Evolutionary conservation across 176 grass and related monocot species (phyloP).

Genomic region (Oropetium thomaeum): DNA sequence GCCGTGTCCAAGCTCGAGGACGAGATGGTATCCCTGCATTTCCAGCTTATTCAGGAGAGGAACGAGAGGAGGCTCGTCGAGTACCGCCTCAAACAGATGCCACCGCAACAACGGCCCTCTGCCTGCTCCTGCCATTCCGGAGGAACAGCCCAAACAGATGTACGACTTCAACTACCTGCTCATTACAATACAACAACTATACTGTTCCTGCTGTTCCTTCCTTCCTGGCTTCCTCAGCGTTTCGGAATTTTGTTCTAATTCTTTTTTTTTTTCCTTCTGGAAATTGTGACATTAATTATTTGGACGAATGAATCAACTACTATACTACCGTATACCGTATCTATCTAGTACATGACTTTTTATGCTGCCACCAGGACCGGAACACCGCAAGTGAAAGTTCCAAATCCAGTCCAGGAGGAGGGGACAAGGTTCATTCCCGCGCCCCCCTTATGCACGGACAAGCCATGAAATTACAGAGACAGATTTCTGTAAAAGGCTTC

Average conservation of each 20-base stretch:
- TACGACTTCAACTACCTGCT: conserved; percentile 10
- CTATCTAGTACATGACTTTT: too few species aligned
- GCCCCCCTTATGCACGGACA: conserved; percentile 22
- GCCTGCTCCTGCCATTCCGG: conserved; percentile 37
- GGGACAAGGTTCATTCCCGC: conserved; percentile 12
- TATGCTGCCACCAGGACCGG: conserved; percentile 52
- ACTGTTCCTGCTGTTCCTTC: too few species aligned
- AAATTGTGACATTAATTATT: too few species aligned
- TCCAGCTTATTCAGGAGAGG: conserved; percentile 95
- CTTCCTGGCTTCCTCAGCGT: too few species aligned
- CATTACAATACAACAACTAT: too few species aligned
- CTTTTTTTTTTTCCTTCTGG: too few species aligned
- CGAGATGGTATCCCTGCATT: conserved; percentile 78
- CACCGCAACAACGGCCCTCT: conserved; percentile 23
- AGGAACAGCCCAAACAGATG: conserved; percentile 10
- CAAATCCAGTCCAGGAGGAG: too few species aligned
- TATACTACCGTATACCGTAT: too few species aligned
- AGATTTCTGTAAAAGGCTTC: conserved; percentile 46
- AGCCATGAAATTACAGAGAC: conserved; percentile 38
- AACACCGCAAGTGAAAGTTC: conserved; percentile 11
- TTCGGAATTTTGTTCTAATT: too few species aligned
- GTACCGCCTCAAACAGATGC: conserved; percentile 66
- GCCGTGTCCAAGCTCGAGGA: conserved; percentile 72
- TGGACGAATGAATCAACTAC: too few species aligned
- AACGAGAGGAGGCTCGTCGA: conserved; percentile 86